phyloP scores from a whole-genome alignment of 371 early-diverging fungal genomes.

The Rhizomucor pusillus region DNA sequence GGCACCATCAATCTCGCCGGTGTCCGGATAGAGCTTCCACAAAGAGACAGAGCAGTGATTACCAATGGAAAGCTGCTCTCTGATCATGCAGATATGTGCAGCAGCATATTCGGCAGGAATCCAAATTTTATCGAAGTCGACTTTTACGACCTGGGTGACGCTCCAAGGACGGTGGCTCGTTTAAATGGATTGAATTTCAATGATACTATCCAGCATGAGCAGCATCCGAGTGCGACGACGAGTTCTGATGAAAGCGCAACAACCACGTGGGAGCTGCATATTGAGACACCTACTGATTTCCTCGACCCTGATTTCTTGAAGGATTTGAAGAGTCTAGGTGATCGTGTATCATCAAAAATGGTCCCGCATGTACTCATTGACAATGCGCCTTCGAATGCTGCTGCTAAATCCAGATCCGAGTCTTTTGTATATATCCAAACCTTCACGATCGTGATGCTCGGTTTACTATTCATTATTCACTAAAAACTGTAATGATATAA shows the following conservation, averaged over 20 bases:
- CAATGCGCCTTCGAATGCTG: not conserved
- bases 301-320: no score
- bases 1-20: constrained; percentile 24
- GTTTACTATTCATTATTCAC: not conserved
- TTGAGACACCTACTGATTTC: not conserved
- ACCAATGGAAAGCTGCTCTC: constrained; percentile 39
- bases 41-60: constrained; percentile 25
- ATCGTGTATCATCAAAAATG: not conserved
- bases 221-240: not conserved
- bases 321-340: not conserved
- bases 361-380: constrained; percentile 6
- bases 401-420: not conserved
- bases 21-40: constrained; percentile 28
- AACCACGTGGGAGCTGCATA: not conserved
- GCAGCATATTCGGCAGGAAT: constrained; percentile 29
- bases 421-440: not conserved
- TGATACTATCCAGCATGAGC: not conserved
- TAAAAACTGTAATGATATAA: not conserved
- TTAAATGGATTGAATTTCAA: constrained; percentile 39
- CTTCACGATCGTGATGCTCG: no score
- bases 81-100: constrained; percentile 38
- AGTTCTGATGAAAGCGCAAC: no score
- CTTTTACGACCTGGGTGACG: constrained; percentile 62
- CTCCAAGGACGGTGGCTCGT: constrained; percentile 41
- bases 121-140: constrained; percentile 76